phyloP scores from a whole-genome alignment of 2,329 filamentous ascomycete species.

The Xylariaceae sp. region DNA sequence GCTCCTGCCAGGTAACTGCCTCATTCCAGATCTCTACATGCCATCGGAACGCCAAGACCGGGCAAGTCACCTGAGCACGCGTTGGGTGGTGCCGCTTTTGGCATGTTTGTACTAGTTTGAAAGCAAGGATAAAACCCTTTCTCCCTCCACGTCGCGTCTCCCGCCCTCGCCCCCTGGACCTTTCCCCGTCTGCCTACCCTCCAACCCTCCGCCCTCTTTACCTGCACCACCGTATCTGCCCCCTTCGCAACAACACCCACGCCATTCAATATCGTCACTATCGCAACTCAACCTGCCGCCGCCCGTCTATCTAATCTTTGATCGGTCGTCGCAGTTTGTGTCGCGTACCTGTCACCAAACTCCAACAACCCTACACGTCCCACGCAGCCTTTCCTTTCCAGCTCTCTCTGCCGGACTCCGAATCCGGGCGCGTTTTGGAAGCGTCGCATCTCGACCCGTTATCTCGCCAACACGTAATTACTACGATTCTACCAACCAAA shows the following conservation, averaged over 20 bases:
- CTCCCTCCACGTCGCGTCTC: conserved; percentile 19
- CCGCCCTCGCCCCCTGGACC: conserved; percentile 1
- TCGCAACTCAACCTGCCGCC: conserved; percentile 9
- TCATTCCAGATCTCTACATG: no score
- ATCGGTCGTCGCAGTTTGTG: conserved; percentile 4
- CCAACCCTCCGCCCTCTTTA: background rate
- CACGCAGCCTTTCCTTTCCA: background rate
- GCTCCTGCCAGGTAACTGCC: no score
- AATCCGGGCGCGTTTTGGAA: background rate
- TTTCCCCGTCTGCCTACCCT: conserved; percentile 15
- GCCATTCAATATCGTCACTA: conserved; percentile 7
- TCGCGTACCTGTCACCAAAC: conserved; percentile 1
- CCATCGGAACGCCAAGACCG: no score
- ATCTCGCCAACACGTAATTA: background rate
- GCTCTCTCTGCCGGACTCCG: no score
- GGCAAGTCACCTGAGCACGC: conserved; percentile 22
- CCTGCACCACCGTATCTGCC: background rate
- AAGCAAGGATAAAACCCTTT: conserved; percentile 5
- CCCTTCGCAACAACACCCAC: background rate
- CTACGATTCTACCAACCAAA: background rate
- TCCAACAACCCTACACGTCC: conserved; percentile 2
- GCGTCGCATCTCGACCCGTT: conserved; percentile 1
- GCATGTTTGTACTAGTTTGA: background rate
- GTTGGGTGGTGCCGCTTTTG: conserved; percentile 14
- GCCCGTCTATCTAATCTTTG: background rate